These are phyloP conservation scores for Apophysomyces trapeziformis DNA, from an alignment of 371 early-diverging fungal species.

Conservation along the genomic window DNA sequence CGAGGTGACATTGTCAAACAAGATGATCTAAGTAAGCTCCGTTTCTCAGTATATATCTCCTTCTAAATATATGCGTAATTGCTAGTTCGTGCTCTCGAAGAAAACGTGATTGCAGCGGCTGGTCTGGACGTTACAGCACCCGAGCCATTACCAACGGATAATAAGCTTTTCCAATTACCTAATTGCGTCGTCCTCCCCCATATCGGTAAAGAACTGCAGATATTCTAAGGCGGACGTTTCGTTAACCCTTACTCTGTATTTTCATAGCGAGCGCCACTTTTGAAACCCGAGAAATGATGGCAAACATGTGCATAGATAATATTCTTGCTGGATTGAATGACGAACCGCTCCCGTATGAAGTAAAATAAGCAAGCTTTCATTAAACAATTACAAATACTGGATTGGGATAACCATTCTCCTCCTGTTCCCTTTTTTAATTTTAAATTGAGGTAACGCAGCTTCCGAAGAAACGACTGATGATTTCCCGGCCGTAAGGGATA, in stretches of 20 bases:
- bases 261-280: constrained; percentile 73
- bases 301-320: constrained; percentile 44
- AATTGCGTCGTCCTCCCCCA: constrained; percentile 79
- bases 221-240: constrained; percentile 12
- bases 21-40: constrained; percentile 57
- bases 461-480: constrained; percentile 53
- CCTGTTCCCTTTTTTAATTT: constrained; percentile 8
- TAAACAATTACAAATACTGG: constrained; percentile 1
- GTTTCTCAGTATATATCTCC: neutral
- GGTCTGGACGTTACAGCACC: constrained; percentile 91
- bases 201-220: constrained; percentile 37
- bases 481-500: constrained; percentile 56
- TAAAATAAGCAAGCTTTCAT: constrained; percentile 8
- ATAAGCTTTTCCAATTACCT: constrained; percentile 62
- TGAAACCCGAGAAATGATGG: constrained; percentile 87
- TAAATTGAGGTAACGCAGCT: constrained; percentile 53
- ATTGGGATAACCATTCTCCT: neutral
- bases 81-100: constrained; percentile 62
- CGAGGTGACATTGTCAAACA: constrained; percentile 84
- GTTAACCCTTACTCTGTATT: constrained; percentile 17
- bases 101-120: constrained; percentile 65
- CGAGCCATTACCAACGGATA: constrained; percentile 75
- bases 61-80: neutral
- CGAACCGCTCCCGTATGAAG: constrained; percentile 29
- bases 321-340: constrained; percentile 30